Base-by-base conservation (phyloP, 2,329 filamentous ascomycete genomes). In the Penicillium oxalicum region DNA sequence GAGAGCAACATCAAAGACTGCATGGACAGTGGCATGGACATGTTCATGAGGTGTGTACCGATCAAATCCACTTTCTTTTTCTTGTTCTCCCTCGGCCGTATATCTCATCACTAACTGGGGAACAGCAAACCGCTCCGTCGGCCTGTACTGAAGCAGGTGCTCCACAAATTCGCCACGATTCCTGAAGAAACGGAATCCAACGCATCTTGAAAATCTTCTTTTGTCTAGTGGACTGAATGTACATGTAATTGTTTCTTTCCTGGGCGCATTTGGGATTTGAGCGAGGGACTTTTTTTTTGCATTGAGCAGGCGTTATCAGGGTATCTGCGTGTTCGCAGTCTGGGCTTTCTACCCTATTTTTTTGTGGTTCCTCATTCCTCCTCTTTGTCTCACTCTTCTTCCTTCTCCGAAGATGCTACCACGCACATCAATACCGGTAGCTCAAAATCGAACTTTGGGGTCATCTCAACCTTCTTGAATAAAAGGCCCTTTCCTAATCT, bases 1-100 rank as follows among this genome's bases (percentile, higher is more conserved):
- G 90, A 95, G 66, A 89, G 84, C 68, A 95, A 95, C 60, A 82
- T 91, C 39, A 86, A 84, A 67, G 87, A 91, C 64, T 88, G 87
- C 67, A 86, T 93, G 66, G 88, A 91, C 51, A 89, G 84, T 1
- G 91, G 91, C 47, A 95, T 95, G 90, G 82, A 95, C 62, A 89
- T 90, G 72, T 95, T 95, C 67, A 75, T 95, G 28, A 77, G 77
- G 36, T 61, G 27, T 36, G 52, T 11, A 5, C 13, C 4, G 24
- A 1, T 18, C 18, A 1, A 18, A 18, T 18, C 18, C 18, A 2
- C 18, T 18, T 18, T 18, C 2, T 18, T 18, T 18, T 18, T 18
- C 2, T 2, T 18, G n/a, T 9, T 9, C 18, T 33, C 1, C 1
- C 9, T 2, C 9, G 2, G 6, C 5, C 4, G 2, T 24, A n/a